Evolutionary conservation across 352 stramenopile genomes (phyloP).

Genomic region (Poterioochromonas sp.): DNA sequence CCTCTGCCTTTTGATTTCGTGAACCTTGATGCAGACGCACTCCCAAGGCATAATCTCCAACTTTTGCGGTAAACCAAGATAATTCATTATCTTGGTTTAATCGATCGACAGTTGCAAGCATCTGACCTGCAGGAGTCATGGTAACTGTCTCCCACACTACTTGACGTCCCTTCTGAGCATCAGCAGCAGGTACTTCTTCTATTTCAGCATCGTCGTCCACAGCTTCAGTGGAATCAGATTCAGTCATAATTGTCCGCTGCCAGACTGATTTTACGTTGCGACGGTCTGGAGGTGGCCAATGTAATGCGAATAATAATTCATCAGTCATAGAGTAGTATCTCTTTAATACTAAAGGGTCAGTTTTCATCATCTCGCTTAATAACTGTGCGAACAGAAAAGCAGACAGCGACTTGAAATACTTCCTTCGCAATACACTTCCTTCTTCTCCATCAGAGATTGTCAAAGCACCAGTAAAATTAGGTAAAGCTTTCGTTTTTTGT

Average conservation of each 20-base stretch:
- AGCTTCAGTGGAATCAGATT: too few relatives aligned
- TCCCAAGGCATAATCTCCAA: not conserved
- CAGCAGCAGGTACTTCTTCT: too few relatives aligned
- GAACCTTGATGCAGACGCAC: not conserved
- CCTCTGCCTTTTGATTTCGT: not conserved
- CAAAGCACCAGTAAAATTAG: slow-evolving; percentile 9
- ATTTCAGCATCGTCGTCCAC: too few relatives aligned
- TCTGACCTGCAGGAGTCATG: not conserved
- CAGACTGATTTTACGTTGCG: not conserved
- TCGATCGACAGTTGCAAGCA: not conserved
- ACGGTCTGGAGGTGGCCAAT: slow-evolving; percentile 11
- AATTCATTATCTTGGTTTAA: not conserved
- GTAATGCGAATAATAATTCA: slow-evolving; percentile 1
- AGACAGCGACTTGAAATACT: not conserved
- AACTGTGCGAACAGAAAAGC: not conserved
- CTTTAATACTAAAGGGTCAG: not conserved
- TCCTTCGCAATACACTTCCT: not conserved
- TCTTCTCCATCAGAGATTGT: not conserved
- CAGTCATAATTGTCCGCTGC: too few relatives aligned
- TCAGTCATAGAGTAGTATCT: slow-evolving; percentile 8
- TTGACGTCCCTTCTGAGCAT: too few relatives aligned
- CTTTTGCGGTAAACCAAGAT: not conserved
- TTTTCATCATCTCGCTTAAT: not conserved
- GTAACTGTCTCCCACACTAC: too few relatives aligned
- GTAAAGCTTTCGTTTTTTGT: not conserved